Conservation (phyloP, 2,329 filamentous ascomycete genomes). For the Neonectria ditissima region DNA sequence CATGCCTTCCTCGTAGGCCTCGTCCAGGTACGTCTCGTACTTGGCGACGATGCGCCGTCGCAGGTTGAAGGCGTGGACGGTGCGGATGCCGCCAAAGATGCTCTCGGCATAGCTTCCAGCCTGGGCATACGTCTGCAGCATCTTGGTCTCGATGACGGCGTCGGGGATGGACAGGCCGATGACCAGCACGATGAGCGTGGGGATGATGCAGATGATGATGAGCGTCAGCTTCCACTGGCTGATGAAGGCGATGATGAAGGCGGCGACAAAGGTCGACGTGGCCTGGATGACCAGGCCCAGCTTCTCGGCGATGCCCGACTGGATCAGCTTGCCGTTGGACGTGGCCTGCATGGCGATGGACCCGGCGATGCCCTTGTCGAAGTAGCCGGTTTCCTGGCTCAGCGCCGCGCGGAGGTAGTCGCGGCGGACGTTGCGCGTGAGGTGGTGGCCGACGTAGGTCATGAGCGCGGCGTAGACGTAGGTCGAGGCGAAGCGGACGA, state of each 20-base stretch:
- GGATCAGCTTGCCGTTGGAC: conserved; percentile 54
- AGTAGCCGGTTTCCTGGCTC: conserved; percentile 61
- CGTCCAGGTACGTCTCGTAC: conserved; percentile 50
- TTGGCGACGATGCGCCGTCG: conserved; percentile 48
- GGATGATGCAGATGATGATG: conserved; percentile 43
- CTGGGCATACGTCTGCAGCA: conserved; percentile 47
- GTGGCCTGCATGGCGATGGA: conserved; percentile 52
- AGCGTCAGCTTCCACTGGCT: conserved; percentile 56
- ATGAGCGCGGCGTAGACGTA: conserved; percentile 58
- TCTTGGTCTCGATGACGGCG: conserved; percentile 45
- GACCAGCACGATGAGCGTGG: conserved; percentile 38
- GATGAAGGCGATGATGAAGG: conserved; percentile 52
- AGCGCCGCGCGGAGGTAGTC: conserved; percentile 61
- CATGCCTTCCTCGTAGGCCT: conserved; percentile 47
- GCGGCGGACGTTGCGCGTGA: conserved; percentile 59
- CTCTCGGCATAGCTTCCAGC: conserved; percentile 49
- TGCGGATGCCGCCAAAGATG: conserved; percentile 49
- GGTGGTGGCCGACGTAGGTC: conserved; percentile 61
- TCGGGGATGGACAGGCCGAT: conserved; percentile 37
- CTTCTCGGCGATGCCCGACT: conserved; percentile 53
- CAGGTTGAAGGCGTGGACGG: conserved; percentile 55
- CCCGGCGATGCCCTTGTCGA: conserved; percentile 54
- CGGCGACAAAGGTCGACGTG: conserved; percentile 49
- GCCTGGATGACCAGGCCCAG: conserved; percentile 52
- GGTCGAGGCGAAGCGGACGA: conserved; percentile 61